Evolutionary conservation across 192 early-diverging fungal genomes (phyloP), one percentile per base, ranked within the genome.

Genomic region (Gorgonomyces haynaldii): DNA sequence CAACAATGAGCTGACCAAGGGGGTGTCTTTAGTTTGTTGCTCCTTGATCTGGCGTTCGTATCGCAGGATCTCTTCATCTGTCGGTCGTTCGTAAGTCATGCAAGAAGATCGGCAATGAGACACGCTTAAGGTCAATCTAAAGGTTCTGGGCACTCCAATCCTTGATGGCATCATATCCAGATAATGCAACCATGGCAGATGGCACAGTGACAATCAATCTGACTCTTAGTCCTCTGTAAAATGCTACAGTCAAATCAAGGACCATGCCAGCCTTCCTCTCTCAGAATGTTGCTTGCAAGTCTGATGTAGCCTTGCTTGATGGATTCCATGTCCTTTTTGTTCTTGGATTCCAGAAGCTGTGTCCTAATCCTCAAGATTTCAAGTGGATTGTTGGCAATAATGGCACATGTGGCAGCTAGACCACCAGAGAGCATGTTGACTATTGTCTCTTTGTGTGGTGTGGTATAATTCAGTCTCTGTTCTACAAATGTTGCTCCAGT

Each of bases 61-160:
- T 3, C 42, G 37, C 6, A 76, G 54, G 42, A 76, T 76, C 36
- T 76, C 66, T 24, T 62, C 41, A 45, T 75, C 72, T 4, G 57
- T 45, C 1, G 69, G 72, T 23, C 66, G 38, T 50, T 49, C 46
- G n/a, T n/a, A n/a, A n/a, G n/a, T n/a, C n/a, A n/a, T n/a, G n/a
- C n/a, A n/a, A n/a, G n/a, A n/a, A n/a, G n/a, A n/a, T n/a, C n/a
- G n/a, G n/a, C n/a, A n/a, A n/a, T n/a, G n/a, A n/a, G n/a, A n/a
- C n/a, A n/a, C n/a, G n/a, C n/a, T n/a, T n/a, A n/a, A n/a, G n/a
- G n/a, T n/a, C n/a, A n/a, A n/a, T n/a, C n/a, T n/a, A n/a, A n/a
- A n/a, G n/a, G n/a, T n/a, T n/a, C n/a, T n/a, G n/a, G n/a, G n/a
- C n/a, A n/a, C n/a, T n/a, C n/a, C n/a, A n/a, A n/a, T 31, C 12